Evolutionary conservation across 305 asterid genomes (phyloP), one percentile per base, ranked within the genome.

Genomic region (Nicotiana rustica): DNA sequence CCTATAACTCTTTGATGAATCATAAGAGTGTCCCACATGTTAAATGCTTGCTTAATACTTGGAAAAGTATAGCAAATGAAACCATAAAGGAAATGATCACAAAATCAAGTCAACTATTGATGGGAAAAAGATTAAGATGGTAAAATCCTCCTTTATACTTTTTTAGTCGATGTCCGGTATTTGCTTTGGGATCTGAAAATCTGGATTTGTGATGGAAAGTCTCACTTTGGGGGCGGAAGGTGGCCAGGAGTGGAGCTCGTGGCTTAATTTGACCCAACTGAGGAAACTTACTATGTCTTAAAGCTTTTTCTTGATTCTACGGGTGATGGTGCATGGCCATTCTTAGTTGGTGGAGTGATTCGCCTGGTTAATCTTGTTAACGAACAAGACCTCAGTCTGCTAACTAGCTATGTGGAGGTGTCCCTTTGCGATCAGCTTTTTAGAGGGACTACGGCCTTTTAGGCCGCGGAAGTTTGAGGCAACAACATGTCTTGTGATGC

Each of bases 301-400:
- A 33, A 83, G 84, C 81, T 83, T 78, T 86, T 86, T 86, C 83
- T 67, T 36, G 81, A 83, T 83, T 86, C 83, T 83, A 80, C 67
- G 85, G 84, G 83, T 86, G 87, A 85, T 82, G 81, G 90, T 87
- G 90, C 90, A 77, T 87, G 93, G 89, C 85, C 90, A 84, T 87
- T 86, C 84, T 81, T 86, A 79, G 85, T 84, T 84, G 83, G 86
- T 86, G 85, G 89, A 86, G 84, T 61, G 81, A 84, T 79, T 84
- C 82, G 82, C 82, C 85, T 71, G 71, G 85, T 84, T 84, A 84
- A 78, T 84, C 82, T 61, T 67, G 76, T 80, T 86, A 86, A 78
- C 66, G 83, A 86, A 83, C 66, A 70, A 86, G 67, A 83, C 81
- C 88, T 86, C 81, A 83, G 29, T 86, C 81, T 83, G 81, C 79